These are phyloP conservation scores for Sporothrix globosa DNA, from an alignment of 2,329 filamentous ascomycete genomes.

Conservation along the genomic window DNA sequence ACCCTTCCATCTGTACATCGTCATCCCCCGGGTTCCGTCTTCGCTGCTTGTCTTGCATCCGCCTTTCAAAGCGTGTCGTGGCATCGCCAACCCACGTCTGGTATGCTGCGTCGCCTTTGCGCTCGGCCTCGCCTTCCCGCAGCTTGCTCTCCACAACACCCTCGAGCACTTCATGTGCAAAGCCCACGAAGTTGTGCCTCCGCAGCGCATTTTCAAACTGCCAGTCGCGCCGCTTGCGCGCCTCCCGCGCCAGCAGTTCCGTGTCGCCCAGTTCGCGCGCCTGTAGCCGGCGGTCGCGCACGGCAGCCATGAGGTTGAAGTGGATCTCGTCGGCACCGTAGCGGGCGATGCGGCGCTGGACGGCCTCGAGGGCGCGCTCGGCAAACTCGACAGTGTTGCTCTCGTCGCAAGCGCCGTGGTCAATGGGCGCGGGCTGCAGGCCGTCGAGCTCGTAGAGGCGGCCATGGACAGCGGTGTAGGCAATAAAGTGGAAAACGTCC, in stretches of 20 bases:
- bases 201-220: slow-evolving; percentile 92
- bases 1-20: slow-evolving; percentile 43
- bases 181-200: slow-evolving; percentile 94
- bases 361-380: slow-evolving; percentile 78
- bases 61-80: slow-evolving; percentile 41
- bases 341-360: slow-evolving; percentile 79
- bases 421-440: slow-evolving; percentile 88
- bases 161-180: slow-evolving; percentile 87
- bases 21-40: slow-evolving; percentile 36
- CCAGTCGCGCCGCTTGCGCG: slow-evolving; percentile 84
- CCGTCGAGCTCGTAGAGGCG: slow-evolving; percentile 93
- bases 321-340: slow-evolving; percentile 88
- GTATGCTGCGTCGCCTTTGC: slow-evolving; percentile 58
- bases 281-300: slow-evolving; percentile 75
- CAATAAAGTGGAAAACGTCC: slow-evolving; percentile 97
- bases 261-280: slow-evolving; percentile 81
- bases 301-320: slow-evolving; percentile 95
- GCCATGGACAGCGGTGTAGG: slow-evolving; percentile 80
- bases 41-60: slow-evolving; percentile 43
- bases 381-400: slow-evolving; percentile 59
- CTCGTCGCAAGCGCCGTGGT: slow-evolving; percentile 72
- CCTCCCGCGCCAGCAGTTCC: slow-evolving; percentile 76
- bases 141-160: slow-evolving; percentile 78
- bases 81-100: slow-evolving; percentile 71
- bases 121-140: slow-evolving; percentile 53